Percentiles rank a stretch among this genome's conserved stretches.
Evolutionary conservation across 768 basidiomycete genomes (phyloP).

Genomic region (Asterophora parasitica): DNA sequence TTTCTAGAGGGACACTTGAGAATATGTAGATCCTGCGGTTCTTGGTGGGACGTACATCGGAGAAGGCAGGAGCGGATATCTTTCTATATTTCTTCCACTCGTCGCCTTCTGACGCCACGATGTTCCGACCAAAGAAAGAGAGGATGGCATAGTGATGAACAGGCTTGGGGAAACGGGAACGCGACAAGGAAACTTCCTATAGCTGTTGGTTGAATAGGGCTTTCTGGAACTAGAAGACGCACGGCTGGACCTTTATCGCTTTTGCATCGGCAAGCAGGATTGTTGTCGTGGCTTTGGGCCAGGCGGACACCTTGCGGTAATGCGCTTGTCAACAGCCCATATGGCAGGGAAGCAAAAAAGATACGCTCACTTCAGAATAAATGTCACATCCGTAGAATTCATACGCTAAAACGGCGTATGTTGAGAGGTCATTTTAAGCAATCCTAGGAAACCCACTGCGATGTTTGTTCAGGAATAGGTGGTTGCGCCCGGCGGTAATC

Average conservation of each 20-base stretch:
- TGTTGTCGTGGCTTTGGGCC: constrained; percentile 18
- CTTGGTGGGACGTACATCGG: constrained; percentile 37
- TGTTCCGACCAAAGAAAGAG: constrained; percentile 52
- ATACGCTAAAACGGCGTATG: constrained; percentile 19
- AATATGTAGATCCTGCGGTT: not conserved
- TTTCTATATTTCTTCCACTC: constrained; percentile 65
- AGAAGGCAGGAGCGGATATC: constrained; percentile 61
- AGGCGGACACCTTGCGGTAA: constrained; percentile 17
- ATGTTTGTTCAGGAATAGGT: constrained; percentile 26
- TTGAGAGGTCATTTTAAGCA: not conserved
- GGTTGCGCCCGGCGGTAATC: constrained; percentile 27
- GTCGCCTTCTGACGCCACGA: constrained; percentile 59
- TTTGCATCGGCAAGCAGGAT: constrained; percentile 34
- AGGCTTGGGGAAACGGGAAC: constrained; percentile 56
- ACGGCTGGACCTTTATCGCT: constrained; percentile 33
- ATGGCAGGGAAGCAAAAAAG: not conserved
- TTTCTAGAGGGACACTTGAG: constrained; percentile 22
- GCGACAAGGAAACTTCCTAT: constrained; percentile 46
- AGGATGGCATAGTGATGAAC: constrained; percentile 40
- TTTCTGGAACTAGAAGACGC: too few species aligned
- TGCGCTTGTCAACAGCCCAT: constrained; percentile 2
- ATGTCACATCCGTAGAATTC: constrained; percentile 31
- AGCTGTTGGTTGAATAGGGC: not conserved
- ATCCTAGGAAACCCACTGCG: constrained; percentile 16
- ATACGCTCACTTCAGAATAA: constrained; percentile 25